Evolutionary conservation across 768 basidiomycete genomes (phyloP), one percentile per base, ranked within the genome.

Genomic region (Hygrocybe punicea): DNA sequence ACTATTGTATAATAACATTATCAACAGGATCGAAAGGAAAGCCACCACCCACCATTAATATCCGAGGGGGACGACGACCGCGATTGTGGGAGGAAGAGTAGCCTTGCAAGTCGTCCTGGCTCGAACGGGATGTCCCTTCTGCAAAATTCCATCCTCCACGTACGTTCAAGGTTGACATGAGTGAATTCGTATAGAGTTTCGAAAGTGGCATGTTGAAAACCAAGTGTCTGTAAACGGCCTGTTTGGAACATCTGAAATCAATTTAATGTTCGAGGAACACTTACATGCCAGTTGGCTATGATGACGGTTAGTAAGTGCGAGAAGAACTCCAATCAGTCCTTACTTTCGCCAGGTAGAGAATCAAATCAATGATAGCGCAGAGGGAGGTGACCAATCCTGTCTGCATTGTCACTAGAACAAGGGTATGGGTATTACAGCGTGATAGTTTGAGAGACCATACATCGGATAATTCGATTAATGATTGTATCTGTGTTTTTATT

Each of bases 401-500:
- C 58, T 73, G 72, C 21, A 76, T 65, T 1, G 74, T 73, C 45
- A 73, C 74, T 76, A 37, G 21, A 39, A n/a, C 23, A n/a, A 21
- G 16, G 6, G n/a, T 47, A 25, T 34, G 4, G 19, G 42, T 24
- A 13, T 42, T 44, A 16, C 21, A 45, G 44, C 17, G 44, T 40
- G 39, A 6, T 34, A 9, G 40, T 23, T 40, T 50, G 16, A 48
- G 58, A 23, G 40, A 14, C 56, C 69, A 34, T 53, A 77, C 73
- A 21, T 53, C 75, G 63, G 51, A 80, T 78, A 51, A 81, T 76
- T 50, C 65, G 71, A 59, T 79, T 74, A 1, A 81, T 65, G 37
- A 75, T 61, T 40, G 74, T 64, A 57, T 81, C 78, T 1, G 79
- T 78, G 11, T 42, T 42, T 4, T 60, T 57, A 4, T 66, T 57